Conservation (phyloP, 2,329 filamentous ascomycete species). For the Hypoxylon sp. region DNA sequence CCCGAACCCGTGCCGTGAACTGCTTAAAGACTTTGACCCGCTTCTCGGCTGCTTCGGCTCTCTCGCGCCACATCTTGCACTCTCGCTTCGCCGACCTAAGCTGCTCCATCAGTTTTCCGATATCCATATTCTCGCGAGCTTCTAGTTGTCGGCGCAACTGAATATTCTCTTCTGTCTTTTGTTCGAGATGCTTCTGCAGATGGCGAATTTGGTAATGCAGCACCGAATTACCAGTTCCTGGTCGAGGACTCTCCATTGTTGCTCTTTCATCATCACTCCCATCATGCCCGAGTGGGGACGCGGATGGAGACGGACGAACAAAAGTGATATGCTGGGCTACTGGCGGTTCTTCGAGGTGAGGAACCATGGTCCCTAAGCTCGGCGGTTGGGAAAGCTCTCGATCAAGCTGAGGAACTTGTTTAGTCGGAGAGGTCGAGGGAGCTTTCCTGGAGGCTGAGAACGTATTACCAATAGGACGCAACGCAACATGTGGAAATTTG, state of each 20-base stretch:
- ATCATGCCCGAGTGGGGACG: conserved; percentile 25
- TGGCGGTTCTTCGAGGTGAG: conserved; percentile 57
- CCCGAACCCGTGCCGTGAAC: conserved; percentile 54
- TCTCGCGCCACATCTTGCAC: conserved; percentile 65
- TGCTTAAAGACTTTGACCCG: conserved; percentile 65
- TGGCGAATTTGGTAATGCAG: conserved; percentile 66
- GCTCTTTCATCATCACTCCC: conserved; percentile 9
- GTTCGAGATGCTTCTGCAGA: conserved; percentile 64
- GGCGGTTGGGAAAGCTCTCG: conserved; percentile 47
- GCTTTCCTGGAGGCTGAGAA: conserved; percentile 42
- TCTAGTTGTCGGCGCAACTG: conserved; percentile 65
- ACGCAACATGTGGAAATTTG: conserved; percentile 33
- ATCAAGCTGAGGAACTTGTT: conserved; percentile 39
- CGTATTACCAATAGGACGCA: conserved; percentile 38
- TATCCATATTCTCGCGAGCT: conserved; percentile 60
- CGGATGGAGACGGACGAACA: conserved; percentile 53
- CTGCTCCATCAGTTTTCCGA: conserved; percentile 65
- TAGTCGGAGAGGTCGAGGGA: conserved; percentile 30
- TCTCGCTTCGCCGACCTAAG: conserved; percentile 62
- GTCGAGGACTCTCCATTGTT: conserved; percentile 9
- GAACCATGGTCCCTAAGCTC: conserved; percentile 59
- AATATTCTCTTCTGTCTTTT: conserved; percentile 62
- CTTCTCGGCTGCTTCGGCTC: conserved; percentile 70
- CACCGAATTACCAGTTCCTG: conserved; percentile 54
- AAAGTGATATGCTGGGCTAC: conserved; percentile 59